These are phyloP conservation scores for Leccinum olivaceoglutinosum DNA, from an alignment of 1,284 basidiomycete genomes.

Conservation along the genomic window DNA sequence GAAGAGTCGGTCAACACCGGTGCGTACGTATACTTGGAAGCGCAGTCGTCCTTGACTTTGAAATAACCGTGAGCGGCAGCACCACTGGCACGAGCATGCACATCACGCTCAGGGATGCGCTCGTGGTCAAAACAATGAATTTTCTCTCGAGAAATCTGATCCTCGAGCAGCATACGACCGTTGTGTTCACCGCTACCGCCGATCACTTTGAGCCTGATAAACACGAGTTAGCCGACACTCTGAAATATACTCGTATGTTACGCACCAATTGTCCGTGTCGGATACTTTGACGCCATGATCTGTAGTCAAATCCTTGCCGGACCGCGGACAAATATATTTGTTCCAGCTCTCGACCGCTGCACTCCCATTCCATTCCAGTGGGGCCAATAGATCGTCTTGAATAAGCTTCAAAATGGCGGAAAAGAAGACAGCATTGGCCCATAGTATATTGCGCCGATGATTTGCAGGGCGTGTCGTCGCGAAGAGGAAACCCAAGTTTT, in stretches of 20 bases:
- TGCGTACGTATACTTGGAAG: constrained; percentile 61
- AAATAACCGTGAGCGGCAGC: constrained; percentile 79
- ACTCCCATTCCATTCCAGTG: too few relatives aligned
- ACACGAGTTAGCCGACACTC: constrained; percentile 4
- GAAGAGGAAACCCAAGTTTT: too few relatives aligned
- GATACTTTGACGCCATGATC: constrained; percentile 56
- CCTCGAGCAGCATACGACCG: constrained; percentile 60
- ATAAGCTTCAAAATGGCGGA: too few relatives aligned
- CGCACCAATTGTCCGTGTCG: constrained; percentile 63
- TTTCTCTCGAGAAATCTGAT: constrained; percentile 66
- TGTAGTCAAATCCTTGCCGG: constrained; percentile 45
- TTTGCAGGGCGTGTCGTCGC: too few relatives aligned
- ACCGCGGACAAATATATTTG: constrained; percentile 16
- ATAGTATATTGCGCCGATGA: too few relatives aligned
- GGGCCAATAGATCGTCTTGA: too few relatives aligned
- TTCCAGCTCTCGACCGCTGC: too few relatives aligned
- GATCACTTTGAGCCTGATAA: constrained; percentile 46
- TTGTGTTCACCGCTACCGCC: constrained; percentile 34
- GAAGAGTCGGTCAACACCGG: constrained; percentile 68
- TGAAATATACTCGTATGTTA: constrained; percentile 6
- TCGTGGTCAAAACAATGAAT: constrained; percentile 79
- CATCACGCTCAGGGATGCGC: constrained; percentile 75
- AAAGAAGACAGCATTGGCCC: too few relatives aligned
- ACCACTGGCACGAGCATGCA: constrained; percentile 82
- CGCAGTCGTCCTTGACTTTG: constrained; percentile 60